Conservation (phyloP, 768 basidiomycete species). For the Amanita rimosa region DNA sequence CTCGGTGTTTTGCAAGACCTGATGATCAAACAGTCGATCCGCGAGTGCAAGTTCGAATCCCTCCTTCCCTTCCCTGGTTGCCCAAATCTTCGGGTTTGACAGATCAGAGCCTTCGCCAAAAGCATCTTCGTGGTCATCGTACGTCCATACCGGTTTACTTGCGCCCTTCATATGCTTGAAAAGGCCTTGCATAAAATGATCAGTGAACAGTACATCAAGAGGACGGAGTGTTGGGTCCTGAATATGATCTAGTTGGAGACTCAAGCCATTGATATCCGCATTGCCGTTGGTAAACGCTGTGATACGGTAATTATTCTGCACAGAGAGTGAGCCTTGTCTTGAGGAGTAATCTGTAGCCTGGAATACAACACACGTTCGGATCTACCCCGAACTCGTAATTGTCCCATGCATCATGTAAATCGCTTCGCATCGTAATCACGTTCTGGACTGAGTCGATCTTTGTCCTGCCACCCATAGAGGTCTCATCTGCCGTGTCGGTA, state of each 20-base stretch:
- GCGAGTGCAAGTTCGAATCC: not conserved
- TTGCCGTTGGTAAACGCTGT: constrained; percentile 17
- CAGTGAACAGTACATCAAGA: constrained; percentile 19
- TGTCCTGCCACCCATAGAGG: constrained; percentile 1
- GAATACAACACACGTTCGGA: constrained; percentile 10
- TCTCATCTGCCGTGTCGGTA: constrained; percentile 9
- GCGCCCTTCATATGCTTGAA: constrained; percentile 22
- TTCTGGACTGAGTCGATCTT: constrained; percentile 15
- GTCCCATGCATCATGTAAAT: constrained; percentile 12
- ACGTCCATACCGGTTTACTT: constrained; percentile 17
- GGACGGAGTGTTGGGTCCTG: constrained; percentile 16
- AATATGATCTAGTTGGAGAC: constrained; percentile 17
- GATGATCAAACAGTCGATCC: constrained; percentile 3
- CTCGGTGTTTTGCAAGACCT: not conserved
- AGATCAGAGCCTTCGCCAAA: constrained; percentile 9
- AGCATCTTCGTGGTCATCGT: constrained; percentile 12
- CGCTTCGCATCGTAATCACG: constrained; percentile 11
- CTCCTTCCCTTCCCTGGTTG: constrained; percentile 1
- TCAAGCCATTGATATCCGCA: constrained; percentile 15
- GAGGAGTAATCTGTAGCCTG: not conserved
- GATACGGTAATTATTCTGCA: constrained; percentile 18
- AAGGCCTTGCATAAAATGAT: constrained; percentile 22
- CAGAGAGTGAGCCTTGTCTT: not conserved
- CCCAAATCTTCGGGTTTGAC: constrained; percentile 13
- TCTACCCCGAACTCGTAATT: constrained; percentile 15